Evolutionary conservation across 371 early-diverging fungal species (phyloP).

Genomic region (Lichtheimia ramosa): DNA sequence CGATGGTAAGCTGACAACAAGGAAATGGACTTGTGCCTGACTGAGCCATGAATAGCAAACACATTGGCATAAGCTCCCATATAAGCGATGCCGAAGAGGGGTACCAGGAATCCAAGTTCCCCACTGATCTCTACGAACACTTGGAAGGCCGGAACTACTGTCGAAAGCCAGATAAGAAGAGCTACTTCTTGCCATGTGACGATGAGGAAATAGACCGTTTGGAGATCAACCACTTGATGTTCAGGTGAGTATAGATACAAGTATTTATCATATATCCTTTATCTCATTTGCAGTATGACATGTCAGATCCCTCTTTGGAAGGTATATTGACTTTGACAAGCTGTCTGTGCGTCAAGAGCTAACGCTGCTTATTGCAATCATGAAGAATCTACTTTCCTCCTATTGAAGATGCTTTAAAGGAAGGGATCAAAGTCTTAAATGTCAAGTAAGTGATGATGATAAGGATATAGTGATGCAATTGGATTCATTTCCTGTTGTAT

Average conservation of each 20-base stretch:
- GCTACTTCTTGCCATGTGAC: constrained; percentile 41
- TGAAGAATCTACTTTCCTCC: constrained; percentile 2
- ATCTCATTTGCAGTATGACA: not conserved
- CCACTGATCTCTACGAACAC: constrained; percentile 27
- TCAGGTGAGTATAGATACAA: constrained; percentile 19
- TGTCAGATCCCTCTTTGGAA: not conserved
- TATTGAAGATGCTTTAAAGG: constrained; percentile 2
- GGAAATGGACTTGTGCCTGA: too few species aligned
- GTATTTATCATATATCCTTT: constrained; percentile 18
- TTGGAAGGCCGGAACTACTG: constrained; percentile 35
- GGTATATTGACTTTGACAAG: not conserved
- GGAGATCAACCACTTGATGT: constrained; percentile 32
- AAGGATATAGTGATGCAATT: not conserved
- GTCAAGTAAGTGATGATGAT: constrained; percentile 1
- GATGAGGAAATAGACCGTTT: constrained; percentile 47
- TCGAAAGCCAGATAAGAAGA: constrained; percentile 14
- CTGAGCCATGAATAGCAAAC: too few species aligned
- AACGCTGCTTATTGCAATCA: not conserved
- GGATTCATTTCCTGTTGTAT: not conserved
- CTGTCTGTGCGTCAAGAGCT: too few species aligned
- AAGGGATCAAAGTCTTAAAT: constrained; percentile 1
- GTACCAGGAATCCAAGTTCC: constrained; percentile 34
- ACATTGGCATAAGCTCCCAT: too few species aligned
- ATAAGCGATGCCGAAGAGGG: constrained; percentile 11
- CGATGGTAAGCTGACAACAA: too few species aligned